phyloP scores from a whole-genome alignment of 371 early-diverging fungal species.

The Mucor ambiguus region DNA sequence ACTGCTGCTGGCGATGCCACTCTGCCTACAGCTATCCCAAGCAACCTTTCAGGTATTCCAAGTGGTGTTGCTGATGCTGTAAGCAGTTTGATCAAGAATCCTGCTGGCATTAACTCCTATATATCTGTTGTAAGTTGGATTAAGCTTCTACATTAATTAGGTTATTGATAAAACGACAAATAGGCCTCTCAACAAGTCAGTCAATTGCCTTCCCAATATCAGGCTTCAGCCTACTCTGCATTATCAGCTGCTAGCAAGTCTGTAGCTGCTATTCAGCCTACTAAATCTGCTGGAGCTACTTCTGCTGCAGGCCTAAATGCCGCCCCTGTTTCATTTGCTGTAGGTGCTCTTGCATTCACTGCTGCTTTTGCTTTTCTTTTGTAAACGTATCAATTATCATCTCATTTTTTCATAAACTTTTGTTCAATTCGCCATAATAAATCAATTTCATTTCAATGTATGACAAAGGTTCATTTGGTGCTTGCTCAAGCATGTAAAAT shows the following conservation, averaged over 20 bases:
- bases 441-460: not conserved
- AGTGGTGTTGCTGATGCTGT: not conserved
- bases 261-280: conserved; percentile 5
- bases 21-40: conserved; percentile 3
- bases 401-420: not conserved
- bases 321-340: not conserved
- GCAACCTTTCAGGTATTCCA: conserved; percentile 1
- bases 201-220: conserved; percentile 14
- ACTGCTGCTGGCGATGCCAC: not conserved
- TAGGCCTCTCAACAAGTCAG: conserved; percentile 15
- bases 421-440: not conserved
- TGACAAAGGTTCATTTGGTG: not conserved
- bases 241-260: conserved; percentile 14
- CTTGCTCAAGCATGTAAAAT: not conserved
- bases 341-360: not conserved
- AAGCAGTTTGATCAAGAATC: conserved; percentile 13
- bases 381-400: not conserved
- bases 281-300: not conserved
- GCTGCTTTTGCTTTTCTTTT: not conserved
- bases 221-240: conserved; percentile 16
- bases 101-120: conserved; percentile 12
- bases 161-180: not conserved
- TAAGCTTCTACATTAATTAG: not conserved
- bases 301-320: not conserved
- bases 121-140: conserved; percentile 4